Base-by-base conservation (phyloP, 257 asterid genomes). In the Solanum lycopersicoides region DNA sequence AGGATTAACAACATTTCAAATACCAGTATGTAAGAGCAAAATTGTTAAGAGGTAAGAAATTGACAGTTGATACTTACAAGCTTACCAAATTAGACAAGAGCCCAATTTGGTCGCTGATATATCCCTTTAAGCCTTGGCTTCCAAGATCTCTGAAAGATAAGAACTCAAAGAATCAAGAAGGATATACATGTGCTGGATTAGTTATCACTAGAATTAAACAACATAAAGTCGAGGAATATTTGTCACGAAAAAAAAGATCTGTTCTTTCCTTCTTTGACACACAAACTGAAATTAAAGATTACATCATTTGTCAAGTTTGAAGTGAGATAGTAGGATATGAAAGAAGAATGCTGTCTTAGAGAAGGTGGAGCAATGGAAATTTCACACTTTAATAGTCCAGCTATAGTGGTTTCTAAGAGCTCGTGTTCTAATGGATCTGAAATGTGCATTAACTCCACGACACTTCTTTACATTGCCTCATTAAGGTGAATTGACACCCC, bases 61-160 rank as follows among this genome's bases (percentile, higher is more conserved):
- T 56, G 86, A 84, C 12, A 71, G 59, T 42, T 77, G 95, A 95
- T 91, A 95, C 99, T 91, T 93, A 96, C 99, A 96, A 89, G 98
- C 95, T 93, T 90, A 94, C 99, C 96, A 96, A 96, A 85, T 95
- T 95, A 89, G 98, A 87, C 93, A 96, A 91, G 50, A 92, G 92
- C 69, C 91, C 88, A 84, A 96, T 95, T 89, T 95, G 92, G 83
- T 95, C 96, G 56, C 96, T 94, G 86, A 96, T 93, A 87, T 87
- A 80, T 69, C 99, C 99, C 93, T 95, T 95, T 93, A 96, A 92
- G 82, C 98, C 98, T 92, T 96, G 99, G 90, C 95, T 93, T 69
- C 96, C 99, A 86, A 96, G 96, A 93, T 96, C 98, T 86, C 99
- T 96, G 93, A 59, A 89, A 86, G 85, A n/a, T 84, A 87, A 47